Conservation (phyloP, 345 rosid genomes). For the Sonneratia alba region DNA sequence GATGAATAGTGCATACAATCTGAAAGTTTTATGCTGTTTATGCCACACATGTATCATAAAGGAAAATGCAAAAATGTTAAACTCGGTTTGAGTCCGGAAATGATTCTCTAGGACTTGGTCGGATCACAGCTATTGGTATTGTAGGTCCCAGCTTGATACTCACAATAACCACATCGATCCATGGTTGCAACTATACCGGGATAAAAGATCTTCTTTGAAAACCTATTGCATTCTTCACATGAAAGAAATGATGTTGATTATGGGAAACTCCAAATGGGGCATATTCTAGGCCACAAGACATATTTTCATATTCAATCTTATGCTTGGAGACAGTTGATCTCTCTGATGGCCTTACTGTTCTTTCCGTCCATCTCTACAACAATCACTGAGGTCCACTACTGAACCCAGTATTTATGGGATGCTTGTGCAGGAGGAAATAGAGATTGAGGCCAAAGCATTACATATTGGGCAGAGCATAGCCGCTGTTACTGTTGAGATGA, state of each 20-base stretch:
- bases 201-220: background rate
- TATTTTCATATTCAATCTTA: background rate
- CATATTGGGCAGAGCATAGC: slow-evolving; percentile 67
- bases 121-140: background rate
- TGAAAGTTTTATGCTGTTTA: background rate
- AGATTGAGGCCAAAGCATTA: slow-evolving; percentile 20
- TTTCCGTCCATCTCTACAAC: background rate
- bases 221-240: background rate
- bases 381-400: background rate
- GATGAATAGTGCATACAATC: background rate
- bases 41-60: background rate
- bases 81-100: background rate
- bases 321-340: background rate
- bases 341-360: background rate
- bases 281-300: background rate
- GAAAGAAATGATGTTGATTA: background rate
- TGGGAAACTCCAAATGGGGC: background rate
- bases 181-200: background rate
- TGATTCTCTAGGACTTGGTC: background rate
- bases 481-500: slow-evolving; percentile 60
- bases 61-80: background rate
- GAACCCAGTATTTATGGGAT: background rate
- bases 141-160: background rate
- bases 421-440: slow-evolving; percentile 43
- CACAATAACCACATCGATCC: background rate